Evolutionary conservation across 129 eudicot species (phyloP).

Genomic region (Centella asiatica): DNA sequence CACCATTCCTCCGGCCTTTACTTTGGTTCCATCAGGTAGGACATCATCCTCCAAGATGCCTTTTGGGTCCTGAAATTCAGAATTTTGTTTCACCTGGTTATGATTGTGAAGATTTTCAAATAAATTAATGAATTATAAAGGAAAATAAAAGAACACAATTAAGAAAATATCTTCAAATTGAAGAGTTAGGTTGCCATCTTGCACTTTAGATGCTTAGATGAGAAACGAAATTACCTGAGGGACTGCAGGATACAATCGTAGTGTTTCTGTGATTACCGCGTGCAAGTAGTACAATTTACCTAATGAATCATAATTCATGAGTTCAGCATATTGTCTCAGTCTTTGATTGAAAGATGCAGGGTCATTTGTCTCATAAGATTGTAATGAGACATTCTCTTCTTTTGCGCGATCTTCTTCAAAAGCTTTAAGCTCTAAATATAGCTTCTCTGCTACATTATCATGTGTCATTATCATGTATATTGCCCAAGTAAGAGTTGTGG

Average conservation of each 20-base stretch:
- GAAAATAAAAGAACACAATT: background rate
- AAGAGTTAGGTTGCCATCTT: too few relatives aligned
- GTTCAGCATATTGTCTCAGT: constrained; percentile 57
- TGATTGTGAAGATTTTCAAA: background rate
- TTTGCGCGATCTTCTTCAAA: constrained; percentile 51
- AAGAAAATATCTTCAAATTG: too few relatives aligned
- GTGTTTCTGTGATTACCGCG: constrained; percentile 93
- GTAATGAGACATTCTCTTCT: constrained; percentile 43
- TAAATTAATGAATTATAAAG: background rate
- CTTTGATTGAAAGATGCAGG: constrained; percentile 50
- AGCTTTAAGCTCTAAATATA: constrained; percentile 50
- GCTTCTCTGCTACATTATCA: constrained; percentile 63
- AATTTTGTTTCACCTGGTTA: background rate
- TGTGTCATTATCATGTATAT: constrained; percentile 75
- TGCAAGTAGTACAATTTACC: constrained; percentile 77
- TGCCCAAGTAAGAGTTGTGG: constrained; percentile 96
- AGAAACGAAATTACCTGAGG: constrained; percentile 58
- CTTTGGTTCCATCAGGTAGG: constrained; percentile 89
- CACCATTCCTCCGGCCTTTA: constrained; percentile 98
- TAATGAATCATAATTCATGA: constrained; percentile 65
- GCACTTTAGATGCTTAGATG: background rate
- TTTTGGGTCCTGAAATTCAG: constrained; percentile 63
- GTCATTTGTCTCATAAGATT: constrained; percentile 37
- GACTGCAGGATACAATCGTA: constrained; percentile 85
- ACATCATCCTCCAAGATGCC: constrained; percentile 80